Percentiles rank a stretch among this genome's conserved stretches.
phyloP scores from a whole-genome alignment of 2,329 filamentous ascomycete species.

The Torrubiella hemipterigena region DNA sequence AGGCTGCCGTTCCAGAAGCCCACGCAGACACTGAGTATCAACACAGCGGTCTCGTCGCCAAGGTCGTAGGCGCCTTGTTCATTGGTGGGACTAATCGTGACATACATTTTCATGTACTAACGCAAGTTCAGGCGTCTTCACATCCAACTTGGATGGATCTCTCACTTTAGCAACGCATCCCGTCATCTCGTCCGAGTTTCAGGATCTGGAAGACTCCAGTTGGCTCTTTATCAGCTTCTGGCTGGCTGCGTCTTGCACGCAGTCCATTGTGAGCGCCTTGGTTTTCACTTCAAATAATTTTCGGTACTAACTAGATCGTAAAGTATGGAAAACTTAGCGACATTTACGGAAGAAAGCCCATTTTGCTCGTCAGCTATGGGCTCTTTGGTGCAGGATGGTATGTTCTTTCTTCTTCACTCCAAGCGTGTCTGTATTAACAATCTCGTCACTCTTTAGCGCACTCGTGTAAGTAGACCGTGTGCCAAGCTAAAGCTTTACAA shows the following conservation, averaged over 20 bases:
- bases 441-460: conserved; percentile 4
- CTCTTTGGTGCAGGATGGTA: conserved; percentile 23
- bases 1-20: background rate
- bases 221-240: conserved; percentile 20
- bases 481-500: no score
- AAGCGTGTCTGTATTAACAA: background rate
- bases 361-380: conserved; percentile 14
- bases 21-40: background rate
- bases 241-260: conserved; percentile 17
- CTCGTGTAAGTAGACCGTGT: conserved; percentile 6
- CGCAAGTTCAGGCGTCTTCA: conserved; percentile 39
- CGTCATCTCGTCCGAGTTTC: conserved; percentile 48
- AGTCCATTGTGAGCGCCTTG: conserved; percentile 27
- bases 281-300: conserved; percentile 4
- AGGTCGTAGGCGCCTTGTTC: background rate
- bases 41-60: background rate
- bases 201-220: conserved; percentile 40
- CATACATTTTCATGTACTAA: background rate
- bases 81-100: background rate
- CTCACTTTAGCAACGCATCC: conserved; percentile 56
- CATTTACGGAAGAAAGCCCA: conserved; percentile 14
- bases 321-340: conserved; percentile 17
- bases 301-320: background rate
- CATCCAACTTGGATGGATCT: conserved; percentile 51
- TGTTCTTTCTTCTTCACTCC: conserved; percentile 8